Evolutionary conservation across 2,329 filamentous ascomycete genomes (phyloP).

Genomic region (Neofusicoccum parvum): DNA sequence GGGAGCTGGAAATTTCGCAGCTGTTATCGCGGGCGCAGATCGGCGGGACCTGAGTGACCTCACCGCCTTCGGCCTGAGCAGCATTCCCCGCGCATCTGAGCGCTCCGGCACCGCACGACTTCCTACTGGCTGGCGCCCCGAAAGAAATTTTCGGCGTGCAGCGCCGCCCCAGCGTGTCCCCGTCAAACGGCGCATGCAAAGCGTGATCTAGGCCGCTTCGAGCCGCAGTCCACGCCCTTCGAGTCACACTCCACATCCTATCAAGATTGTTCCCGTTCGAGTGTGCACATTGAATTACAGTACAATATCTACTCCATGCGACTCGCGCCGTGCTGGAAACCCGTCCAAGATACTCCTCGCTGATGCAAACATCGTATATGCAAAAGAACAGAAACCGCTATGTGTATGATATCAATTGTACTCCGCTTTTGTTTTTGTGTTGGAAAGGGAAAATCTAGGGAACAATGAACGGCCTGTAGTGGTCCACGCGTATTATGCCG

Average conservation of each 20-base stretch:
- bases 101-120: slow-evolving; percentile 15
- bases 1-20: slow-evolving; percentile 21
- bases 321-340: background rate
- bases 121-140: slow-evolving; percentile 14
- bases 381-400: slow-evolving; percentile 1
- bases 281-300: slow-evolving; percentile 18
- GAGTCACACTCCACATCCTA: background rate
- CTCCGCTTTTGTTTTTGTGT: background rate
- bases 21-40: slow-evolving; percentile 19
- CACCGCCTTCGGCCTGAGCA: slow-evolving; percentile 13
- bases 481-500: background rate
- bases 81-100: background rate
- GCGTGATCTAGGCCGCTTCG: background rate
- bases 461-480: background rate
- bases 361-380: slow-evolving; percentile 17
- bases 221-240: background rate
- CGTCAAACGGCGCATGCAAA: background rate
- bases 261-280: background rate
- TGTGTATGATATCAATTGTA: background rate
- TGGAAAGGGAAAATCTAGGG: background rate
- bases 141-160: slow-evolving; percentile 6
- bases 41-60: slow-evolving; percentile 12
- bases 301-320: slow-evolving; percentile 14
- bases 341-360: slow-evolving; percentile 16
- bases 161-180: slow-evolving; percentile 1